phyloP scores from a whole-genome alignment of 1,139 yeast species.

The Eremothecium gossypii region DNA sequence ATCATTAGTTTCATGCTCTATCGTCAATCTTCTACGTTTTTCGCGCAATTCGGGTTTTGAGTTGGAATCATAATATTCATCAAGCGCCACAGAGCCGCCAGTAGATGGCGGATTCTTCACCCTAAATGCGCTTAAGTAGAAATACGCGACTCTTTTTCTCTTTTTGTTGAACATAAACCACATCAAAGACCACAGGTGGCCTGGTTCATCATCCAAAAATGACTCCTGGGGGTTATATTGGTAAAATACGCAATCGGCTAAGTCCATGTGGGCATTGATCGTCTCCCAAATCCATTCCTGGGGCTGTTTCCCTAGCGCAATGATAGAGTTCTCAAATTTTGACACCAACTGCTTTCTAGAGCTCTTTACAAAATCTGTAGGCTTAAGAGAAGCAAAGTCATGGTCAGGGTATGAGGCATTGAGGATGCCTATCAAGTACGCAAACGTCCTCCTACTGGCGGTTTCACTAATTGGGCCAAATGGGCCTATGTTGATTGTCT shows the following conservation, averaged over 20 bases:
- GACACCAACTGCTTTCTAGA: constrained; percentile 49
- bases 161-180: constrained; percentile 91
- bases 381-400: constrained; percentile 81
- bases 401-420: constrained; percentile 94
- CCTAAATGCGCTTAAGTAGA: constrained; percentile 45
- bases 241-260: constrained; percentile 67
- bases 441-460: constrained; percentile 80
- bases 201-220: constrained; percentile 51
- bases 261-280: constrained; percentile 73
- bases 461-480: constrained; percentile 86
- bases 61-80: constrained; percentile 29
- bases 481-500: constrained; percentile 46
- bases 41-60: constrained; percentile 14
- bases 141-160: constrained; percentile 80
- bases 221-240: constrained; percentile 72
- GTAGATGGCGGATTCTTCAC: constrained; percentile 24
- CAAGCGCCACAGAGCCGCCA: constrained; percentile 16
- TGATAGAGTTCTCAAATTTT: constrained; percentile 68
- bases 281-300: constrained; percentile 79
- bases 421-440: constrained; percentile 79
- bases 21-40: constrained; percentile 26
- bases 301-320: constrained; percentile 58
- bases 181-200: constrained; percentile 74
- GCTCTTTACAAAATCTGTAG: constrained; percentile 62
- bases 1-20: constrained; percentile 30